Percentiles rank a stretch among this genome's conserved stretches.
Evolutionary conservation across 179 eudicot species (phyloP).

Genomic region (Nepenthes alata): DNA sequence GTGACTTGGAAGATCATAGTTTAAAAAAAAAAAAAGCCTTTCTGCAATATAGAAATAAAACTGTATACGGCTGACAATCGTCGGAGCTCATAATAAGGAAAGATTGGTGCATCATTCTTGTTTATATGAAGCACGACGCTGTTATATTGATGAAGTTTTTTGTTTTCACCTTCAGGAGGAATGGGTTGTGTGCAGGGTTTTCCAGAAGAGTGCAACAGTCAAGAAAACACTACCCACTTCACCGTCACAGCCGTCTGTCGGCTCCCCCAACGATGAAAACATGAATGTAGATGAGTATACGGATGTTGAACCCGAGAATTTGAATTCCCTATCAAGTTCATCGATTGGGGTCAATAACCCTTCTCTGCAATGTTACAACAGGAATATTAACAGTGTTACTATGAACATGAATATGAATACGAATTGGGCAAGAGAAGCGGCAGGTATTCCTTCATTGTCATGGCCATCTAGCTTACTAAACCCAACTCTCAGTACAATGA

Average conservation of each 20-base stretch:
- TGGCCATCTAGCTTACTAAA: slow-evolving; percentile 48
- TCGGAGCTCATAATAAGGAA: no score
- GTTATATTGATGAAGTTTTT: background rate
- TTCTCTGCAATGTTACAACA: slow-evolving; percentile 18
- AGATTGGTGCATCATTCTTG: background rate
- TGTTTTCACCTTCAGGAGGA: slow-evolving; percentile 42
- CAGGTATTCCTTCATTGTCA: slow-evolving; percentile 25
- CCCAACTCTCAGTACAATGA: slow-evolving; percentile 40
- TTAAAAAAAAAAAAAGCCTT: no score
- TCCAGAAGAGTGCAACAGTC: slow-evolving; percentile 52
- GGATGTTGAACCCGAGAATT: slow-evolving; percentile 46
- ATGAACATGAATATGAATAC: slow-evolving; percentile 17
- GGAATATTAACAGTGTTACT: slow-evolving; percentile 11
- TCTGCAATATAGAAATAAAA: no score
- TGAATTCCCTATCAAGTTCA: slow-evolving; percentile 23
- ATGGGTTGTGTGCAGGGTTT: slow-evolving; percentile 89
- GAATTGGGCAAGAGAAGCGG: slow-evolving; percentile 25
- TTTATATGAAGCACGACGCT: background rate
- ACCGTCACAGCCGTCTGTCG: slow-evolving; percentile 36
- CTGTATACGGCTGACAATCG: no score
- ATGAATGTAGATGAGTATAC: slow-evolving; percentile 37
- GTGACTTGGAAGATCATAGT: no score
- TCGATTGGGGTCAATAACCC: slow-evolving; percentile 19
- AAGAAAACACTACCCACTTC: slow-evolving; percentile 47
- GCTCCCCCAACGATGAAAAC: slow-evolving; percentile 42